These are phyloP conservation scores for Coemansia sp. DNA, from an alignment of 192 early-diverging fungal genomes.

Conservation along the genomic window DNA sequence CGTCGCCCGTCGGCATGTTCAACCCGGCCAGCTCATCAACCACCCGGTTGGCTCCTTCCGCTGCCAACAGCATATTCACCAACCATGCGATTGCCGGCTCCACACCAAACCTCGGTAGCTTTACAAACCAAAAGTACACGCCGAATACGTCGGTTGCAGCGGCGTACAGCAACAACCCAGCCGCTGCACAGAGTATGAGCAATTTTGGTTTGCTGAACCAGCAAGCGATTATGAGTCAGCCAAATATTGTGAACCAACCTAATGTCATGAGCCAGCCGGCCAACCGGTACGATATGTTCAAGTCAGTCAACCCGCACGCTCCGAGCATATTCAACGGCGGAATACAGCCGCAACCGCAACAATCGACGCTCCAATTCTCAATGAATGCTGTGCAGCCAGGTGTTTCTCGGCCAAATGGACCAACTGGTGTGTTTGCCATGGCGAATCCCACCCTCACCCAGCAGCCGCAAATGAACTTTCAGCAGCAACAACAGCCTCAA, in stretches of 20 bases:
- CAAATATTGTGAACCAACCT: neutral
- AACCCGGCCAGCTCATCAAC: neutral
- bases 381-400: neutral
- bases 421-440: neutral
- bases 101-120: conserved; percentile 45
- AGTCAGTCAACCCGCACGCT: conserved; percentile 42
- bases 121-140: conserved; percentile 16
- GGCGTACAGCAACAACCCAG: conserved; percentile 11
- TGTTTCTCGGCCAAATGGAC: neutral
- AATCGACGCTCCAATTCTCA: neutral
- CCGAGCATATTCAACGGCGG: conserved; percentile 33
- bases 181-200: conserved; percentile 34
- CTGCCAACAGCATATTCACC: conserved; percentile 19
- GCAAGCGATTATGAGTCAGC: neutral
- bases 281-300: conserved; percentile 47
- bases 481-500: too few species aligned
- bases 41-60: conserved; percentile 7
- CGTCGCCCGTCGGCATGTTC: conserved; percentile 19
- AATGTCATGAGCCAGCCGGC: conserved; percentile 15
- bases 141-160: neutral
- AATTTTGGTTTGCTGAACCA: conserved; percentile 34
- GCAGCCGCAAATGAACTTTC: too few species aligned
- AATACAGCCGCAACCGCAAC: conserved; percentile 17
- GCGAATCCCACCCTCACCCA: too few species aligned
- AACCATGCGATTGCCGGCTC: conserved; percentile 39